These are phyloP conservation scores for Annona cherimola DNA, from an alignment of 164 flowering plant species.

Conservation along the genomic window DNA sequence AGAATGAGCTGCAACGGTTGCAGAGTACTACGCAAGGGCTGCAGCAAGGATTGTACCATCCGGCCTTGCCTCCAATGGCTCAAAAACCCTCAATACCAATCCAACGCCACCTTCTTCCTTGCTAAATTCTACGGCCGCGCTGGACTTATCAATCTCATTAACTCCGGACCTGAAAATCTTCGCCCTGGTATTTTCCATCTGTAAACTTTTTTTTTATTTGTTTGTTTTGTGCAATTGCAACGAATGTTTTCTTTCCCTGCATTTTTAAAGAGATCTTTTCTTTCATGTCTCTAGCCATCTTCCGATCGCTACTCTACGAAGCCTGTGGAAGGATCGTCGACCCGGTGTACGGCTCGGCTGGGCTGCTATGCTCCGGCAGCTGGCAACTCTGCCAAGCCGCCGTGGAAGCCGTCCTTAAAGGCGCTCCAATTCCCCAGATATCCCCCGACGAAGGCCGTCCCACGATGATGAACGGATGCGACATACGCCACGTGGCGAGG, in stretches of 20 bases:
- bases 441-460: slow-evolving; percentile 49
- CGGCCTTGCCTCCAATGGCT: slow-evolving; percentile 93
- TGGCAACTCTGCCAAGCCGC: slow-evolving; percentile 77
- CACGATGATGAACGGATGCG: slow-evolving; percentile 48
- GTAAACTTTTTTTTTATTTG: background rate
- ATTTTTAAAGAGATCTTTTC: background rate
- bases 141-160: slow-evolving; percentile 90
- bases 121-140: slow-evolving; percentile 99
- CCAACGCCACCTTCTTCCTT: slow-evolving; percentile 89
- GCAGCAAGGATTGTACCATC: slow-evolving; percentile 80
- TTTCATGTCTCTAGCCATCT: slow-evolving; percentile 39
- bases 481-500: slow-evolving; percentile 63
- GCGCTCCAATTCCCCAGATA: slow-evolving; percentile 37
- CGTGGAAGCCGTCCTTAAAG: slow-evolving; percentile 64
- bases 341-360: slow-evolving; percentile 69
- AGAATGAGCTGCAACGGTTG: slow-evolving; percentile 97
- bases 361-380: slow-evolving; percentile 63
- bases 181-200: slow-evolving; percentile 64
- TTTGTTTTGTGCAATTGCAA: background rate
- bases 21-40: slow-evolving; percentile 83
- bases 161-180: slow-evolving; percentile 83
- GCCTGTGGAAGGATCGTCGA: slow-evolving; percentile 88
- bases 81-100: slow-evolving; percentile 75
- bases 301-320: slow-evolving; percentile 70
- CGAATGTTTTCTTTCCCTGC: too few species aligned